A percentile compares a stretch with the other conserved stretches of the same genome.
Evolutionary conservation across 2,329 filamentous ascomycete genomes (phyloP).

Genomic region (Beauveria australis): DNA sequence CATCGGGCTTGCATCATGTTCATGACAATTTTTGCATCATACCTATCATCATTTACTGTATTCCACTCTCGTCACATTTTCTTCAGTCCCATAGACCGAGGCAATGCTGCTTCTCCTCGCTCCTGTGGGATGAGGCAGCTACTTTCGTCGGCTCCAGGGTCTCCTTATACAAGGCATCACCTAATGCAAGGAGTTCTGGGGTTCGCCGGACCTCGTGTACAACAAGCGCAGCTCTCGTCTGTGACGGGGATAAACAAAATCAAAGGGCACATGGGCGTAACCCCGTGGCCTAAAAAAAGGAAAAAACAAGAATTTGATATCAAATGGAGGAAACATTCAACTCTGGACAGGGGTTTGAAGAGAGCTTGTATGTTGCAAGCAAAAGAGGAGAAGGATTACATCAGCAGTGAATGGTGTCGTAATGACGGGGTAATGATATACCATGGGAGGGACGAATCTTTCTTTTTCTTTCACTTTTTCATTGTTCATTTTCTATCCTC

Average conservation of each 20-base stretch:
- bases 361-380: background rate
- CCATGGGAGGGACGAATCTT: slow-evolving; percentile 6
- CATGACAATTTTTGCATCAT: slow-evolving; percentile 9
- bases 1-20: slow-evolving; percentile 1
- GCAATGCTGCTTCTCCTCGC: background rate
- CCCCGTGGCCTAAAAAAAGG: background rate
- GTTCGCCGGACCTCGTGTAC: background rate
- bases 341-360: background rate
- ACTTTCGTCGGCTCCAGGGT: background rate
- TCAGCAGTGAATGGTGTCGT: background rate
- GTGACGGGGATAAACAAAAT: slow-evolving; percentile 5
- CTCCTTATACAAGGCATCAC: background rate
- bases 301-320: background rate
- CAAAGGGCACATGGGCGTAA: background rate
- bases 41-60: slow-evolving; percentile 5
- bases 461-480: background rate
- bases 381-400: background rate
- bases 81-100: background rate
- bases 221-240: slow-evolving; percentile 5
- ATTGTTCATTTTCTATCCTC: background rate
- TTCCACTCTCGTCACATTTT: background rate
- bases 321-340: background rate
- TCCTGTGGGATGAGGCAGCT: background rate
- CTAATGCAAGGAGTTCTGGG: background rate
- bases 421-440: slow-evolving; percentile 13